phyloP scores from a whole-genome alignment of 106 monocot genomes.

The Dendrobium catenatum region DNA sequence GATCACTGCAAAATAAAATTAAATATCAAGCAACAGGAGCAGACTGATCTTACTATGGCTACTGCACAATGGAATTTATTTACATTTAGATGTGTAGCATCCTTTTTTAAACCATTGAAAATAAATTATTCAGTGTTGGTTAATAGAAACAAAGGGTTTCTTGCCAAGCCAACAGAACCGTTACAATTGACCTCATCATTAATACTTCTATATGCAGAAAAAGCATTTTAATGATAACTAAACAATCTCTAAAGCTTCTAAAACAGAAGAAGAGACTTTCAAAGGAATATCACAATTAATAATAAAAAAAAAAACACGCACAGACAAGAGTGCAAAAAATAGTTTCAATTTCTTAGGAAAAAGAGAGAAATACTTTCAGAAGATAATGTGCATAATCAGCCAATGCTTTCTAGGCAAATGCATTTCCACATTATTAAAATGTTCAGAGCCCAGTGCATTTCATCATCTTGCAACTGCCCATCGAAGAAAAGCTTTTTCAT shows the following conservation, averaged over 20 bases:
- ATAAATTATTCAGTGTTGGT: no score
- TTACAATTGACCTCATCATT: no score
- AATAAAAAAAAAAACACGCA: not conserved
- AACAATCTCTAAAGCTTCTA: not conserved
- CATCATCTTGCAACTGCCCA: not conserved
- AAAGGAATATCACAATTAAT: not conserved
- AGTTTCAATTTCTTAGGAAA: not conserved
- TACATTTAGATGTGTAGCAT: no score
- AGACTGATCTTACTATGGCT: no score
- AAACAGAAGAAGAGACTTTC: not conserved
- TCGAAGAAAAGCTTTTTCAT: not conserved
- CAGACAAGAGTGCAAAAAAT: not conserved
- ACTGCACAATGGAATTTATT: no score
- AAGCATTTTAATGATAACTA: no score
- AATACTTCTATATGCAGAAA: no score
- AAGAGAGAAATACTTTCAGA: not conserved
- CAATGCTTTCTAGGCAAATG: slow-evolving; percentile 4
- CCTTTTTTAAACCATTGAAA: no score
- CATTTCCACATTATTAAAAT: not conserved
- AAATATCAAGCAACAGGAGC: no score
- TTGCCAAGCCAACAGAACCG: no score
- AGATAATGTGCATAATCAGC: not conserved
- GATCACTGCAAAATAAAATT: no score
- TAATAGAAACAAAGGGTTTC: no score
- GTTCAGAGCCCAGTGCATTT: slow-evolving; percentile 2